These are phyloP conservation scores for Rhodofomes roseus DNA, from an alignment of 1,284 basidiomycete species.

Conservation along the genomic window DNA sequence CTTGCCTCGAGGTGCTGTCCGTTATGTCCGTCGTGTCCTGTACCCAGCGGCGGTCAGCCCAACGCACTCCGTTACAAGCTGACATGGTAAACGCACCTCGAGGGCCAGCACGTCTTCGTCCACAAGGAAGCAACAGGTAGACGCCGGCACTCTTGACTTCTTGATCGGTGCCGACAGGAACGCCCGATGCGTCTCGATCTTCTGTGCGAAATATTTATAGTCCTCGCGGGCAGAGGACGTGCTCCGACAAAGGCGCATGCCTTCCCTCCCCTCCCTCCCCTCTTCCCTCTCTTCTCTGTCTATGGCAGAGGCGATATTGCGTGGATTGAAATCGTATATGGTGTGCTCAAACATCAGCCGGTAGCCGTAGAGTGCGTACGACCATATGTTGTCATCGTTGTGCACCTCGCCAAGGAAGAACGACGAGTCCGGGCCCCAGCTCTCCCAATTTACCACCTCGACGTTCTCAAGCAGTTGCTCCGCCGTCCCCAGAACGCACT, in stretches of 20 bases:
- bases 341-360: not conserved
- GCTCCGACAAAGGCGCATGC: not conserved
- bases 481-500: not conserved
- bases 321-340: not conserved
- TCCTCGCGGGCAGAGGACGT: not conserved
- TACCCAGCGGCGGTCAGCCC: not conserved
- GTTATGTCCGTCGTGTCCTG: not conserved
- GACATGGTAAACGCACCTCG: not conserved
- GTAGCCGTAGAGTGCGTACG: slow-evolving; percentile 1
- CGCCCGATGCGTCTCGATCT: not conserved
- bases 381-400: not conserved
- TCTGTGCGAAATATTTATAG: not conserved
- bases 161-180: not conserved
- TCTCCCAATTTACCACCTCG: not conserved
- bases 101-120: not conserved
- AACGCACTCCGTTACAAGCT: not conserved
- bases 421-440: slow-evolving; percentile 1
- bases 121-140: not conserved
- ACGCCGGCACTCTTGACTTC: not conserved
- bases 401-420: not conserved
- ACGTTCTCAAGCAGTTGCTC: not conserved
- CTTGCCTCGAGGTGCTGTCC: not conserved
- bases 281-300: too few relatives aligned
- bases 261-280: not conserved
- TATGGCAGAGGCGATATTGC: not conserved